These are phyloP conservation scores for Kwoniella europaea DNA, from an alignment of 768 basidiomycete genomes.

Conservation along the genomic window DNA sequence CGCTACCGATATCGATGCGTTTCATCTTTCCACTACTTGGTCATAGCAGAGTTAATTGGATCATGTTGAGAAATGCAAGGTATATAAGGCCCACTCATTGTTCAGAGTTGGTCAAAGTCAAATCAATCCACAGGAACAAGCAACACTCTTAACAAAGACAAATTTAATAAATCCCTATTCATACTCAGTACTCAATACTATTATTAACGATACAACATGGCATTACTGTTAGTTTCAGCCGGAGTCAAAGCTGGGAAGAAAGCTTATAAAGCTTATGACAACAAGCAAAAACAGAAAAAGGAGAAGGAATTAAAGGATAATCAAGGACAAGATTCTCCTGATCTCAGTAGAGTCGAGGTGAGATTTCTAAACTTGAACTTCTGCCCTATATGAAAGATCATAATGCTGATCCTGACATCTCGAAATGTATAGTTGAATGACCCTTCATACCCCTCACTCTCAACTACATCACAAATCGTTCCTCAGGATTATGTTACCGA, in stretches of 20 bases:
- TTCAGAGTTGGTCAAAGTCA: too few species aligned
- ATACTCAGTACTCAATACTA: background rate
- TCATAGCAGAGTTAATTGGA: too few species aligned
- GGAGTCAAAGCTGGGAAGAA: slow-evolving; percentile 1
- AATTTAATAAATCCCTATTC: too few species aligned
- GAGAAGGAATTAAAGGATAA: background rate
- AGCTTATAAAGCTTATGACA: slow-evolving; percentile 12
- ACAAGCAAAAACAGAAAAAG: slow-evolving; percentile 7
- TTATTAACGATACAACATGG: background rate
- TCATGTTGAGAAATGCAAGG: background rate
- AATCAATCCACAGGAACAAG: too few species aligned
- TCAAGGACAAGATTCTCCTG: background rate
- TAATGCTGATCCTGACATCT: background rate
- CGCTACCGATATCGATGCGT: background rate
- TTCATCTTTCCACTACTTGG: background rate
- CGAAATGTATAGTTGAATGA: slow-evolving; percentile 4
- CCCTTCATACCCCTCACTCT: background rate
- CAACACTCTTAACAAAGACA: too few species aligned
- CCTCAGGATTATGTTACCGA: slow-evolving; percentile 3
- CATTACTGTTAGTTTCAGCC: background rate
- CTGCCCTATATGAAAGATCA: background rate
- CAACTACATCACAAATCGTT: background rate
- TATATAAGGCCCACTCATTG: background rate
- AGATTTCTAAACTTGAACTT: background rate
- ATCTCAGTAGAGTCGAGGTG: background rate